These are phyloP conservation scores for Coemansia biformis DNA, from an alignment of 192 early-diverging fungal genomes.

Conservation along the genomic window DNA sequence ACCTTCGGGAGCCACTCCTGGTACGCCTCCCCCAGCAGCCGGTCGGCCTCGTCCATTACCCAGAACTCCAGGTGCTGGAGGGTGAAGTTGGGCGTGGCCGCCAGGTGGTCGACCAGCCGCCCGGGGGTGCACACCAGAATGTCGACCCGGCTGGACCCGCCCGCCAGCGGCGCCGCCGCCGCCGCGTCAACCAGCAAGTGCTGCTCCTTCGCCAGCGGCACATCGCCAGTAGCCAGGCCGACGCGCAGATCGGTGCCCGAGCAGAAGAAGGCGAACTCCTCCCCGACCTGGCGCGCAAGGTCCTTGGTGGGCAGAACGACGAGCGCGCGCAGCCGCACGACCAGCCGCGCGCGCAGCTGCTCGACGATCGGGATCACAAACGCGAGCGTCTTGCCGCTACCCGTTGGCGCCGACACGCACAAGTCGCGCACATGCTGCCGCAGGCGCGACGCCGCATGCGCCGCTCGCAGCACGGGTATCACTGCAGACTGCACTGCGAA, in stretches of 20 bases:
- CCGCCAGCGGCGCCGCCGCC: conserved; percentile 12
- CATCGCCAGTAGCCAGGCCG: conserved; percentile 70
- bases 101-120: conserved; percentile 84
- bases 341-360: conserved; percentile 64
- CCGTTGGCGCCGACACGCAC: conserved; percentile 92
- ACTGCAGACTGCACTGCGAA: conserved; percentile 91
- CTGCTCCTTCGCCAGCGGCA: conserved; percentile 72
- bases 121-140: conserved; percentile 95
- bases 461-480: conserved; percentile 69
- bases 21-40: conserved; percentile 85
- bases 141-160: conserved; percentile 72
- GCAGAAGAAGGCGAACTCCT: conserved; percentile 72
- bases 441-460: conserved; percentile 60
- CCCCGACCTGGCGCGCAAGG: conserved; percentile 82
- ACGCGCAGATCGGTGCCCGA: conserved; percentile 73
- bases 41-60: conserved; percentile 94
- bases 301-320: conserved; percentile 92
- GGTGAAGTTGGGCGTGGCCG: conserved; percentile 79
- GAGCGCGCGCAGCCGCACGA: conserved; percentile 79
- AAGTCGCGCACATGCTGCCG: conserved; percentile 80
- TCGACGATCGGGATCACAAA: conserved; percentile 93
- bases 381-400: conserved; percentile 93
- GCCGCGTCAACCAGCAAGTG: conserved; percentile 37
- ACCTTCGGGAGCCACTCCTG: conserved; percentile 86
- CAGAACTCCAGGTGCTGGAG: conserved; percentile 87